Percentiles rank a stretch among this genome's conserved stretches.
These are phyloP conservation scores for Solanum sitiens DNA, from an alignment of 257 asterid genomes.

Conservation along the genomic window DNA sequence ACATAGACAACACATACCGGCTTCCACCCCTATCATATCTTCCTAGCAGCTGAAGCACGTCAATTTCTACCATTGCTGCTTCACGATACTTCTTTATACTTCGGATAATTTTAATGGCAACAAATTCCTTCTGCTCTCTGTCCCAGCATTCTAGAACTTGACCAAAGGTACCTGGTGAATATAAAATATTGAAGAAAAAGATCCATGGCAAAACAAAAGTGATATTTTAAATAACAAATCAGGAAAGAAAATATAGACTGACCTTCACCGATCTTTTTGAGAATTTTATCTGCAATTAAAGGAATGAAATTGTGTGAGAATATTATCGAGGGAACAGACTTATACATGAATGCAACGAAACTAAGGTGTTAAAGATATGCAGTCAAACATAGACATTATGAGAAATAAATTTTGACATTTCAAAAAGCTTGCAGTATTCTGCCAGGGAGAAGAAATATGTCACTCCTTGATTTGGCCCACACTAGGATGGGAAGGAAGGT, in stretches of 20 bases:
- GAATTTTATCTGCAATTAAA: constrained; percentile 40
- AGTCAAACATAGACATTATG: background rate
- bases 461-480: background rate
- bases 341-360: background rate
- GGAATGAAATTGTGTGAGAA: constrained; percentile 8
- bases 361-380: background rate
- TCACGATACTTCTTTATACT: constrained; percentile 48
- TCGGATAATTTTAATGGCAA: constrained; percentile 40
- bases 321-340: background rate
- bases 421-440: background rate
- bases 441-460: background rate
- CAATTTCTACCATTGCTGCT: constrained; percentile 44
- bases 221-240: background rate
- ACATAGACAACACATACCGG: constrained; percentile 24
- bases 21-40: constrained; percentile 37
- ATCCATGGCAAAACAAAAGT: background rate
- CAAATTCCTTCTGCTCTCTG: constrained; percentile 30
- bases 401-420: background rate
- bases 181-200: background rate
- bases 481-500: background rate
- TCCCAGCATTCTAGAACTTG: constrained; percentile 55
- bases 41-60: constrained; percentile 47
- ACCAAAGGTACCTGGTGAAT: constrained; percentile 37
- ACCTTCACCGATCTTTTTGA: constrained; percentile 47
- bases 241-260: background rate